Evolutionary conservation across 805 yeast species (phyloP).

Genomic region (Hanseniaspora valbyensis): DNA sequence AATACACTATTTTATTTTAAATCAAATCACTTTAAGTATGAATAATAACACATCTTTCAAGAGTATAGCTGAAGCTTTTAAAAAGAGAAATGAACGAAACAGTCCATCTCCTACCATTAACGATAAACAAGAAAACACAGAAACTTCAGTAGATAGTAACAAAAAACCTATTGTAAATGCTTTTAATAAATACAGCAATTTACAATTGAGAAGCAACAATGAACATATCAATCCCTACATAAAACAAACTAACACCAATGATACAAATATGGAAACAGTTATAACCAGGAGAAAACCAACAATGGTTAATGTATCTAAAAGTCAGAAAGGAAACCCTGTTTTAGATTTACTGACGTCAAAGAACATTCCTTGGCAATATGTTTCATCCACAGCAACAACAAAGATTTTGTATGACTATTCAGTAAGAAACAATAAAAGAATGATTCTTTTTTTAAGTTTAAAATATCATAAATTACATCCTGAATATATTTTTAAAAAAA

Average conservation of each 20-base stretch:
- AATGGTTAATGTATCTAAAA: conserved; percentile 40
- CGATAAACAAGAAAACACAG: neutral
- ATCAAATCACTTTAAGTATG: too few species aligned
- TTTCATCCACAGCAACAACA: conserved; percentile 28
- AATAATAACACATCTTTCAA: conserved; percentile 50
- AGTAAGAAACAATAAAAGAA: conserved; percentile 40
- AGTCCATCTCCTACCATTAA: conserved; percentile 1
- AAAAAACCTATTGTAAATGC: conserved; percentile 11
- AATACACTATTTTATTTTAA: too few species aligned
- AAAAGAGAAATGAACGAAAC: conserved; percentile 38
- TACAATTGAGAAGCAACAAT: neutral
- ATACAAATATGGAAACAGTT: neutral
- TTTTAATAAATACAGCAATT: neutral
- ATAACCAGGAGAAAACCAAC: conserved; percentile 28
- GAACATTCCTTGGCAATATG: conserved; percentile 44
- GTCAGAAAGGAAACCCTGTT: conserved; percentile 66
- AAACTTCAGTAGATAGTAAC: too few species aligned
- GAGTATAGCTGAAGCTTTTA: conserved; percentile 60
- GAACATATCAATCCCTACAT: neutral
- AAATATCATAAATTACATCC: conserved; percentile 69
- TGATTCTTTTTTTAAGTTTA: conserved; percentile 48
- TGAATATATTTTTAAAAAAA: conserved; percentile 54
- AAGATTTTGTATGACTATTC: conserved; percentile 52
- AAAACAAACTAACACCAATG: neutral
- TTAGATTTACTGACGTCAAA: conserved; percentile 37